Evolutionary conservation across 2,329 filamentous ascomycete genomes (phyloP).

Genomic region (Apiospora phragmitis): DNA sequence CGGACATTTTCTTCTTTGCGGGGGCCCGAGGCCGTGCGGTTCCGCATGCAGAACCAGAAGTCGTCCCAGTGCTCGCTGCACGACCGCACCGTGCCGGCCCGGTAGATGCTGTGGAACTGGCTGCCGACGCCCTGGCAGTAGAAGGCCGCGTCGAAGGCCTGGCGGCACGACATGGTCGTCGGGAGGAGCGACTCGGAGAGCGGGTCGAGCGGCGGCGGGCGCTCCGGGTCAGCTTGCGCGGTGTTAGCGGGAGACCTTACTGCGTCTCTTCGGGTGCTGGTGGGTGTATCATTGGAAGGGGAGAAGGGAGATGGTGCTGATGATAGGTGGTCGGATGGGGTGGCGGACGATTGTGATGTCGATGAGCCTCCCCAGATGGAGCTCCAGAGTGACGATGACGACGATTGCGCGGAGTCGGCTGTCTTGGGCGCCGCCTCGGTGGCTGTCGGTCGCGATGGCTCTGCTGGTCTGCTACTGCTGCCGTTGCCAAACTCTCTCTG

Average conservation of each 20-base stretch:
- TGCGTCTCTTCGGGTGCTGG: slow-evolving; percentile 14
- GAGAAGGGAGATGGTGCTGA: slow-evolving; percentile 30
- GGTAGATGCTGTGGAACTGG: slow-evolving; percentile 90
- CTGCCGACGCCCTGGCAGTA: slow-evolving; percentile 91
- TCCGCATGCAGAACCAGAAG: slow-evolving; percentile 98
- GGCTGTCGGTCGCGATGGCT: slow-evolving; percentile 16
- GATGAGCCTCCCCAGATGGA: slow-evolving; percentile 33
- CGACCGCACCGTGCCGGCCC: slow-evolving; percentile 72
- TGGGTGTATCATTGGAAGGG: slow-evolving; percentile 23
- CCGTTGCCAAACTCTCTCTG: slow-evolving; percentile 26
- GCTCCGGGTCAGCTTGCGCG: slow-evolving; percentile 10
- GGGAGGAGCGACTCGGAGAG: slow-evolving; percentile 73
- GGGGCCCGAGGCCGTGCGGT: slow-evolving; percentile 60
- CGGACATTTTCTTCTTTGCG: slow-evolving; percentile 63
- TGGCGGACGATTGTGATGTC: slow-evolving; percentile 20
- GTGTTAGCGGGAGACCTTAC: slow-evolving; percentile 14
- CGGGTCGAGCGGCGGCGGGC: slow-evolving; percentile 34
- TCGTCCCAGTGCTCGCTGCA: slow-evolving; percentile 89
- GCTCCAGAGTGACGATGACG: slow-evolving; percentile 21
- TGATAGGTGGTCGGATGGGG: slow-evolving; percentile 12
- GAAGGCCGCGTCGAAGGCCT: slow-evolving; percentile 90
- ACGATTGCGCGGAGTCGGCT: not conserved
- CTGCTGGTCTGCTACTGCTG: slow-evolving; percentile 15
- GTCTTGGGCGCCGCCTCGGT: slow-evolving; percentile 9
- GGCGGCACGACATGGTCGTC: slow-evolving; percentile 81